Evolutionary conservation across 345 rosid species (phyloP).

Genomic region (Ailanthus altissimus): DNA sequence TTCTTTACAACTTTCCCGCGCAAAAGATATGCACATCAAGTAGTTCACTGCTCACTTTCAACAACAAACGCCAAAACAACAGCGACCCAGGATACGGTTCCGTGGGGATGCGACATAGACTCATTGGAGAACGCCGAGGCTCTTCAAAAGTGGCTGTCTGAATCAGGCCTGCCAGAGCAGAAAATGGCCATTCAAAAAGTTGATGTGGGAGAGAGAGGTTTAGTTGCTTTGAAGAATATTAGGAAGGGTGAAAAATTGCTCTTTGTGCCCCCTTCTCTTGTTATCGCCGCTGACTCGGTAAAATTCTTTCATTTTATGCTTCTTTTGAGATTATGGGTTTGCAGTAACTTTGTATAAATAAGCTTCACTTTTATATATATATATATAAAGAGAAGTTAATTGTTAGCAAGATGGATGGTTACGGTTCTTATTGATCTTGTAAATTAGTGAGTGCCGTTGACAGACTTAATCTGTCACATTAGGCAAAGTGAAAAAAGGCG

Average conservation of each 20-base stretch:
- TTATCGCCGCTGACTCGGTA: slow-evolving; percentile 86
- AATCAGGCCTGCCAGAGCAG: slow-evolving; percentile 80
- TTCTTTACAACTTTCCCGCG: slow-evolving; percentile 21
- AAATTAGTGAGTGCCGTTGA: too few species aligned
- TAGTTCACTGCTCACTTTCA: slow-evolving; percentile 54
- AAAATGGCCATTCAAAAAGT: slow-evolving; percentile 82
- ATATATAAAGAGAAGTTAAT: too few species aligned
- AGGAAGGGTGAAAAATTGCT: slow-evolving; percentile 89
- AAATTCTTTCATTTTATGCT: slow-evolving; percentile 7
- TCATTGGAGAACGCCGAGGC: slow-evolving; percentile 66
- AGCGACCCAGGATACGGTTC: slow-evolving; percentile 38
- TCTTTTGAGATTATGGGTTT: too few species aligned
- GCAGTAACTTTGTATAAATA: too few species aligned
- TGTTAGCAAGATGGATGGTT: too few species aligned
- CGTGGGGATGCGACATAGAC: slow-evolving; percentile 74
- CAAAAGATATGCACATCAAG: slow-evolving; percentile 21
- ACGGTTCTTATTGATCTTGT: too few species aligned
- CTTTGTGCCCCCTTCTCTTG: slow-evolving; percentile 89
- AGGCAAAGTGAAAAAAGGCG: not conserved
- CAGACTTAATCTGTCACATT: not conserved
- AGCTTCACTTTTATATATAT: too few species aligned
- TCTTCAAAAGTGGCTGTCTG: slow-evolving; percentile 79
- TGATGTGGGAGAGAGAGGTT: slow-evolving; percentile 86
- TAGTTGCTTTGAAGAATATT: slow-evolving; percentile 78
- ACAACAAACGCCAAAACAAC: slow-evolving; percentile 41